A percentile compares a stretch with the other conserved stretches of the same genome.
Evolutionary conservation across 768 basidiomycete species (phyloP).

Genomic region (Agrocybe praecox): DNA sequence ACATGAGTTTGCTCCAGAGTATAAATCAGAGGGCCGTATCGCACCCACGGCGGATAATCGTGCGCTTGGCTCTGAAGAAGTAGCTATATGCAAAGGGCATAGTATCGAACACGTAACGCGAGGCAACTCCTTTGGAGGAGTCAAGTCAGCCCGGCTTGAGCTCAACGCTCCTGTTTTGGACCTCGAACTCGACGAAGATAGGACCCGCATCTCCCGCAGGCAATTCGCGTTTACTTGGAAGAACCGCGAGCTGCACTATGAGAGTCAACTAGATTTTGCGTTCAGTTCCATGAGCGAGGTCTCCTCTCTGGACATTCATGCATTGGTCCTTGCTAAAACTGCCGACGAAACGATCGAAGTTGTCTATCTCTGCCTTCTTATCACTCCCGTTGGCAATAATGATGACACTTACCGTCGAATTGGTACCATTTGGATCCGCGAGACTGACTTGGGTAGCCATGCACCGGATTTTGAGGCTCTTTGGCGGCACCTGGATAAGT

Average conservation of each 20-base stretch:
- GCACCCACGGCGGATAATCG: not conserved
- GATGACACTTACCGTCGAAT: not conserved
- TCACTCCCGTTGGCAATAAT: not conserved
- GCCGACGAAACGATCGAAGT: not conserved
- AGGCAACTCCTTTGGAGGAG: not conserved
- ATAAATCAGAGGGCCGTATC: not conserved
- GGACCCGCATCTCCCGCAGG: not conserved
- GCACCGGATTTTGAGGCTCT: not conserved
- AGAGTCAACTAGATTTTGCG: not conserved
- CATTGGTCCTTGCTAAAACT: not conserved
- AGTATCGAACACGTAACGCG: not conserved
- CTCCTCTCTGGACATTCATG: not conserved
- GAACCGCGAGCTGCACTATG: not conserved
- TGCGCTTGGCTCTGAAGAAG: not conserved
- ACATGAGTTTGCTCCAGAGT: not conserved
- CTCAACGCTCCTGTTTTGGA: not conserved
- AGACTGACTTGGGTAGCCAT: not conserved
- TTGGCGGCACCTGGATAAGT: not conserved
- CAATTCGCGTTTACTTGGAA: not conserved
- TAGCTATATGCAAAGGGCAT: not conserved
- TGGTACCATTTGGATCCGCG: conserved; percentile 1
- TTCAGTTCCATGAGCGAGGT: not conserved
- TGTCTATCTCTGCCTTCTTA: conserved; percentile 1
- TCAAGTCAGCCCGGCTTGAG: not conserved
- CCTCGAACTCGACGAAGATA: not conserved